A percentile compares a stretch with the other conserved stretches of the same genome.
Evolutionary conservation across 2,329 filamentous ascomycete species (phyloP).

Genomic region (Cytospora leucostoma): DNA sequence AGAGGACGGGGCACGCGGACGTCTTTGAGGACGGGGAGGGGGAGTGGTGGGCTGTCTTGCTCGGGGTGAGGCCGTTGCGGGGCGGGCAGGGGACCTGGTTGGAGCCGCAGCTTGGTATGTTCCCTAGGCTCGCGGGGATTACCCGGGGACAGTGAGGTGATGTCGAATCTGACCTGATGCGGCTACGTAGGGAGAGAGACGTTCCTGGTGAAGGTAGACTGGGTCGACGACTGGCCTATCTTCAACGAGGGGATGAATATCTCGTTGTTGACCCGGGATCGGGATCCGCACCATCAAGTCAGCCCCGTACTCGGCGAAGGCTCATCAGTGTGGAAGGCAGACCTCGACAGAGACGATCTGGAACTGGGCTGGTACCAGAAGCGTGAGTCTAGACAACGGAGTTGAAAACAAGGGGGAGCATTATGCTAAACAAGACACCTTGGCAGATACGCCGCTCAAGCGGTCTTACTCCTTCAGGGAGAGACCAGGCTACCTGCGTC

Average conservation of each 20-base stretch:
- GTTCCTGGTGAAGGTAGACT: slow-evolving; percentile 51
- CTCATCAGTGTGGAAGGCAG: slow-evolving; percentile 34
- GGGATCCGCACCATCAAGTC: slow-evolving; percentile 29
- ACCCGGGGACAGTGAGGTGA: too few species aligned
- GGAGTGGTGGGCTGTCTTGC: slow-evolving; percentile 50
- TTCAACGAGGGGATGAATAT: slow-evolving; percentile 51
- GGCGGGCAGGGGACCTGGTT: slow-evolving; percentile 35
- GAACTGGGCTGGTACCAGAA: slow-evolving; percentile 44
- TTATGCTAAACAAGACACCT: slow-evolving; percentile 8
- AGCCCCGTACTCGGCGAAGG: slow-evolving; percentile 36
- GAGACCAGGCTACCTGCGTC: slow-evolving; percentile 45
- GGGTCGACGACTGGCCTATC: slow-evolving; percentile 54
- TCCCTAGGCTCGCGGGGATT: too few species aligned
- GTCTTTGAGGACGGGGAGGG: slow-evolving; percentile 48
- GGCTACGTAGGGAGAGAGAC: slow-evolving; percentile 46
- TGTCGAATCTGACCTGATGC: background rate
- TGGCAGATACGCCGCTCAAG: slow-evolving; percentile 49
- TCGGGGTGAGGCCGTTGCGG: slow-evolving; percentile 46
- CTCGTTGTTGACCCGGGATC: slow-evolving; percentile 39
- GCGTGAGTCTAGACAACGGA: slow-evolving; percentile 31
- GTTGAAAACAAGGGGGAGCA: too few species aligned
- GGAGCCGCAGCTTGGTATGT: slow-evolving; percentile 45
- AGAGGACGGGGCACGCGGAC: slow-evolving; percentile 53
- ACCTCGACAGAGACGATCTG: slow-evolving; percentile 38
- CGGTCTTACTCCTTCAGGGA: slow-evolving; percentile 49